Base-by-base conservation (phyloP, 129 eudicot genomes). In the Mikania micrantha region DNA sequence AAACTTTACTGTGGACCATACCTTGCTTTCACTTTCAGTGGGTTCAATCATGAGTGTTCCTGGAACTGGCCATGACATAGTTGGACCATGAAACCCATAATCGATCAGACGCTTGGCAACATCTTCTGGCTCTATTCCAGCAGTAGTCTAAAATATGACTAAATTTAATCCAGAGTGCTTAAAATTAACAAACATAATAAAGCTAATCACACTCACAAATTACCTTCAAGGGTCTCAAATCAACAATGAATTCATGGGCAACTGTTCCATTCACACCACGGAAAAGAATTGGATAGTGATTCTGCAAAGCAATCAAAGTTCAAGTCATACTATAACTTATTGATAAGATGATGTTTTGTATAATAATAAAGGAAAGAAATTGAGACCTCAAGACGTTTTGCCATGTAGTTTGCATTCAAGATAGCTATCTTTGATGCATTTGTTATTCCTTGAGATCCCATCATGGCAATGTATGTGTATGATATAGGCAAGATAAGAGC, bases 41-140 rank as follows among this genome's bases (percentile, higher is more conserved):
- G 98, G 98, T 66, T 91, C 98, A 61, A 91, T 88, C 98, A 91
- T 91, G 77, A 91, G 98, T n/a, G 98, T 91, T 19, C 98, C 98
- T 1, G 98, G 98, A 61, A 91, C 98, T 0, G 98, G 98, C 96
- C 96, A 91, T 15, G 98, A 91, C 98, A 91, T 91, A 25, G 98
- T 91, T 24, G 98, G 98, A 19, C 87, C 98, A 35, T 91, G 98
- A 36, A 91, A 91, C 72, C 98, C 98, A 31, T 91, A 91, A 84
- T 91, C 98, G 39, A 91, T 91, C 19, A 91, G 98, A 75, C 98
- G 90, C 68, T 91, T 91, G 4, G 98, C 98, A 65, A 91, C 90
- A 80, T 91, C 98, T 75, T 91, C 98, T 15, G 98, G 82, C 81
- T 91, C 98, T 20, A 91, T 81, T 59, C 96, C 98, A 83, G 96